phyloP scores from a whole-genome alignment of 768 basidiomycete genomes.

The Coprinopsis cinerea region DNA sequence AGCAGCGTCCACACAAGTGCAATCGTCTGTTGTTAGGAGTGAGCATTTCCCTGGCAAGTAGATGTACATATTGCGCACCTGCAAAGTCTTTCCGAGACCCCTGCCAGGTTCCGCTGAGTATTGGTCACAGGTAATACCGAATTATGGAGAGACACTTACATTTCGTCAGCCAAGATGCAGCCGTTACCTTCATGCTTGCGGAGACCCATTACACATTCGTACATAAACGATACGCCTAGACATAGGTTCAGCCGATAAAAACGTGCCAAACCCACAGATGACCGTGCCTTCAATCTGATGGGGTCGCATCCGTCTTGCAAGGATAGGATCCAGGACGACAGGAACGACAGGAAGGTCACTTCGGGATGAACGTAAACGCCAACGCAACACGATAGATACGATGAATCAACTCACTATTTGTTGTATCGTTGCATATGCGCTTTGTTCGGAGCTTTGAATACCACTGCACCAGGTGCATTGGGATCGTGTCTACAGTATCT shows the following conservation, averaged over 20 bases:
- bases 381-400: slow-evolving; percentile 4
- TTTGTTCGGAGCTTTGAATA: slow-evolving; percentile 76
- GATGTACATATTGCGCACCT: slow-evolving; percentile 33
- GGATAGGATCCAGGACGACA: slow-evolving; percentile 88
- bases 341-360: slow-evolving; percentile 64
- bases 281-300: slow-evolving; percentile 82
- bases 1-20: slow-evolving; percentile 89
- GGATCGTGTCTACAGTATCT: slow-evolving; percentile 63
- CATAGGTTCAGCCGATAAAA: slow-evolving; percentile 3
- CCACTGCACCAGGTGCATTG: slow-evolving; percentile 64
- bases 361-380: slow-evolving; percentile 2
- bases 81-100: slow-evolving; percentile 97
- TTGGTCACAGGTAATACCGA: slow-evolving; percentile 7
- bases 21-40: slow-evolving; percentile 56
- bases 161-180: slow-evolving; percentile 96
- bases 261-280: not conserved
- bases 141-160: slow-evolving; percentile 40
- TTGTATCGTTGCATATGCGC: slow-evolving; percentile 64
- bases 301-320: slow-evolving; percentile 68
- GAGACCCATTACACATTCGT: slow-evolving; percentile 94
- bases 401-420: slow-evolving; percentile 47
- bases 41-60: not conserved
- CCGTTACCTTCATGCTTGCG: slow-evolving; percentile 88
- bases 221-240: slow-evolving; percentile 80
- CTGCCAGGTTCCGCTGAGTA: slow-evolving; percentile 23